Evolutionary conservation across 768 basidiomycete genomes (phyloP), one percentile per base, ranked within the genome.

Genomic region (Pisolithus sp.): DNA sequence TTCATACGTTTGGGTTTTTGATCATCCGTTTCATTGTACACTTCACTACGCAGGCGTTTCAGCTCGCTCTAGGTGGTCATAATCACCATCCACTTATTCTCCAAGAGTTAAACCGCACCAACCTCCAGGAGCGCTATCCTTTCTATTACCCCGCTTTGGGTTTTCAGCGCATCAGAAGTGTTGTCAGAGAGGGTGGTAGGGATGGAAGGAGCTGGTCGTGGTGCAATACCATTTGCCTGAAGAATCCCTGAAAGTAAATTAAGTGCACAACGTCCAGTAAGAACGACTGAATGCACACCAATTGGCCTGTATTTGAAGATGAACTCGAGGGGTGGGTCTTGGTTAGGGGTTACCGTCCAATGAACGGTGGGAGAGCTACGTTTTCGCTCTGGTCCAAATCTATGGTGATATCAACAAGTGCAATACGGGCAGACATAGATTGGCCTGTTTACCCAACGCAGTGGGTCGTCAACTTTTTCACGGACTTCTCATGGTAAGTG

Each of bases 381-480:
- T 0, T 34, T 20, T 44, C 5, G 45, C 37, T 52, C 47, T 5
- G 48, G 48, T 17, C 53, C 61, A 46, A 58, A 58, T 7, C 59
- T 62, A 46, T 24, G 6, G 26, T 23, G 12, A 21, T 9, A 5
- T 5, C 23, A 2, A 45, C 48, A 18, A 34, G 13, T 12, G 30
- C 44, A 43, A 6, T 46, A 50, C 30, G 13, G 20, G 26, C 2
- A 38, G 12, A 43, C 36, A 23, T 17, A 10, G n/a, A 6, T n/a
- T 43, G 18, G 7, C 20, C n/a, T 34, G 13, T 46, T 56, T 47
- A 53, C 63, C 55, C 42, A 13, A 63, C 46, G 38, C 57, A 48
- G 23, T 64, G 63, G 10, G 52, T 47, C 4, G 48, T 56, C 10
- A 55, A 49, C 52, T 65, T 65, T 52, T 65, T 62, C 28, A 28